phyloP scores from a whole-genome alignment of 106 monocot species.

The Phalaenopsis equestris region DNA sequence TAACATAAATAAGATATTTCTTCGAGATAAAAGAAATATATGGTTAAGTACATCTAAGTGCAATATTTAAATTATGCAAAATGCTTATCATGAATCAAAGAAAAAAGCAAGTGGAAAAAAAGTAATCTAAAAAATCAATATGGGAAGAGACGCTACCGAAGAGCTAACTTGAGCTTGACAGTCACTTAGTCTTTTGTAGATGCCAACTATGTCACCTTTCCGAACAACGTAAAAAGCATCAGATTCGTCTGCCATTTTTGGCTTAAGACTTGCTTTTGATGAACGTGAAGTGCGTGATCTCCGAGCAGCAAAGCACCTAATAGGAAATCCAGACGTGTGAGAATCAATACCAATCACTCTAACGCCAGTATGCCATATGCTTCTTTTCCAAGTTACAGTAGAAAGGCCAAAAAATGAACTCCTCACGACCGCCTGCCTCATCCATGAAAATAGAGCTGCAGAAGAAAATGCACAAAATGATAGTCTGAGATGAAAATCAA shows the following conservation, averaged over 20 bases:
- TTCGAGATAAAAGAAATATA: background rate
- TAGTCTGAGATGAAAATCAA: constrained; percentile 3
- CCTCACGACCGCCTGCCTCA: background rate
- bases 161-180: constrained; percentile 70
- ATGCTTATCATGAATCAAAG: background rate
- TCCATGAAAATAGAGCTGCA: constrained; percentile 8
- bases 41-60: background rate
- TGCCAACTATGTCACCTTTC: constrained; percentile 47
- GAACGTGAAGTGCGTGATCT: background rate
- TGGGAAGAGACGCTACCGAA: constrained; percentile 33
- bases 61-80: background rate
- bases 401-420: constrained; percentile 3
- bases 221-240: constrained; percentile 68
- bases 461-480: constrained; percentile 7
- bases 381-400: constrained; percentile 1
- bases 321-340: background rate
- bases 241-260: constrained; percentile 25
- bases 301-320: background rate
- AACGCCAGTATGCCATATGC: background rate
- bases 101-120: background rate
- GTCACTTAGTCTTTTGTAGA: constrained; percentile 57
- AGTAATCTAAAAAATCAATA: background rate
- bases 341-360: background rate
- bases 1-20: background rate
- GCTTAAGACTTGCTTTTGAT: background rate